phyloP scores from a whole-genome alignment of 805 yeast genomes.

The Wickerhamiella musiphila region DNA sequence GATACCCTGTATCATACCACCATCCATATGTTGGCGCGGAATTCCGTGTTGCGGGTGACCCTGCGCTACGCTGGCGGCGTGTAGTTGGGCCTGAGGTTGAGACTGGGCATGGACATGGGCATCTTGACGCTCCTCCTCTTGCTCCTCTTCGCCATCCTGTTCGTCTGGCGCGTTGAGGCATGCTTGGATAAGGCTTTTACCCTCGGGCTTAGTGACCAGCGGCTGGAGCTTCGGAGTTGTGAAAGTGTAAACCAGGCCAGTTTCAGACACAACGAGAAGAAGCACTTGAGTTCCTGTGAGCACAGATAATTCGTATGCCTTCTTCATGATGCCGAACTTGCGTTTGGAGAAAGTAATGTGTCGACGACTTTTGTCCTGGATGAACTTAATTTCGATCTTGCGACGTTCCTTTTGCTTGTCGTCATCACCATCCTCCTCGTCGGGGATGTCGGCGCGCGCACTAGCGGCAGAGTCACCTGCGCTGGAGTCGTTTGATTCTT shows the following conservation, averaged over 20 bases:
- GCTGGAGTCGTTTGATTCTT: neutral
- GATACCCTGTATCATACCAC: no score
- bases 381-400: conserved; percentile 91
- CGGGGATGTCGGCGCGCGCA: conserved; percentile 8
- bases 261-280: conserved; percentile 85
- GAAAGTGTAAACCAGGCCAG: conserved; percentile 96
- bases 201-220: conserved; percentile 90
- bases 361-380: conserved; percentile 93
- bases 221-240: conserved; percentile 99
- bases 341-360: conserved; percentile 96
- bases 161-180: conserved; percentile 94
- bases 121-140: no score
- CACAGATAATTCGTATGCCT: conserved; percentile 95
- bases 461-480: neutral
- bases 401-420: conserved; percentile 35
- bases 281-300: conserved; percentile 95
- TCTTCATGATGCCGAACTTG: conserved; percentile 98
- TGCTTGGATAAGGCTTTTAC: conserved; percentile 90
- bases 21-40: no score
- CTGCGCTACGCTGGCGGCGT: no score
- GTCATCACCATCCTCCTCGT: conserved; percentile 32
- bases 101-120: no score
- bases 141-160: conserved; percentile 19
- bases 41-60: no score
- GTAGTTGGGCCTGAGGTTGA: no score